Base-by-base conservation (phyloP, 495 filamentous ascomycete genomes). In the Penicillium malachiteum region DNA sequence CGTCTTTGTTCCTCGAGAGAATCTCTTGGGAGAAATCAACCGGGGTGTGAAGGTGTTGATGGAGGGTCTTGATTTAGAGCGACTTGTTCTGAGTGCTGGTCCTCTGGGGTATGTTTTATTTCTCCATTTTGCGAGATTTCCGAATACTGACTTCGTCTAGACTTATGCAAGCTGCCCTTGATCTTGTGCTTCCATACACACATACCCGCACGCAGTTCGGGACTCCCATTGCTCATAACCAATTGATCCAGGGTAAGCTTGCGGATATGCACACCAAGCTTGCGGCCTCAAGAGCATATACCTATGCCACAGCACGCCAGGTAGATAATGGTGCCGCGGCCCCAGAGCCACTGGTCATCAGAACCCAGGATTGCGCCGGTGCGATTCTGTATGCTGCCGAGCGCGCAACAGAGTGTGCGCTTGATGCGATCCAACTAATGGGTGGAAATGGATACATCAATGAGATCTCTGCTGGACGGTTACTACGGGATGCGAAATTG, bases 221-320 rank as follows among this genome's bases (percentile, higher is more conserved):
- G 34, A 78, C 61, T 0, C 95, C 94, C 2, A 91, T 98, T 57
- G 93, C 90, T 0, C 87, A 95, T 57, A 95, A 96, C 72, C 95
- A 98, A 70, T 75, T 97, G 54, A 81, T 98, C 34, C 95, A 97
- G 72, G 94, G 88, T 18, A 92, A 92, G 70, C 79, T 97, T 17
- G 92, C 94, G 53, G 92, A 97, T 69, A 97, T 98, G 92, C 94
- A 97, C 76, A 96, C 89, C 34, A 94, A 95, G 71, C 81, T 93
- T 30, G 87, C 89, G 55, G 92, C 90, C 4, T 85, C 88, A 3
- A 78, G 84, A 13, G 81, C 89, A 31, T 96, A 94, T 71, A 96
- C 90, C 0, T 88, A 89, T 54, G 76, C 83, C 18, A 90, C 88
- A 4, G 91, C 91, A n/a, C 79, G 78, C 21, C 73, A 81, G 16